phyloP scores from a whole-genome alignment of 2,329 filamentous ascomycete genomes.

The Drechslerella dactyloides region DNA sequence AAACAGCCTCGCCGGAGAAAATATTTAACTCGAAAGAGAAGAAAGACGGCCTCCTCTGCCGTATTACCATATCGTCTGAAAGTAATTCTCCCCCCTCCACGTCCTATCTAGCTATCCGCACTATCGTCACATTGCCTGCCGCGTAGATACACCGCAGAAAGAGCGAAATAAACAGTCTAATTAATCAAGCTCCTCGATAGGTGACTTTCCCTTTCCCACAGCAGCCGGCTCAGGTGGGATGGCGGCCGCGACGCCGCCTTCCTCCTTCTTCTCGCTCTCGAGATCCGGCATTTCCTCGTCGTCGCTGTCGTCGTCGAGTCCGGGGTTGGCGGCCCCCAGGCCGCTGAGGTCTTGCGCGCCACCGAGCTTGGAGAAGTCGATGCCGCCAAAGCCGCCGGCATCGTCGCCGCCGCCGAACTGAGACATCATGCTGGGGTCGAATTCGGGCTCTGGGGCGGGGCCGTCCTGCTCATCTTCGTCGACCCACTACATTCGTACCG shows the following conservation, averaged over 20 bases:
- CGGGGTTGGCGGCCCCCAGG: conserved; percentile 57
- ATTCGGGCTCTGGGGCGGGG: conserved; percentile 70
- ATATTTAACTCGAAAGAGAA: conserved; percentile 4
- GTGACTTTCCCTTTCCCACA: conserved; percentile 30
- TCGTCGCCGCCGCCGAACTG: conserved; percentile 58
- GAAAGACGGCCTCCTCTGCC: not conserved
- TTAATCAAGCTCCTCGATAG: conserved; percentile 38
- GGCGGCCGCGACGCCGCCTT: conserved; percentile 19
- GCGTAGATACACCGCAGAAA: not conserved
- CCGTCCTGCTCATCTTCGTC: conserved; percentile 98
- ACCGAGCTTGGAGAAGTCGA: conserved; percentile 92
- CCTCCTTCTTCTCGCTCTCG: conserved; percentile 50
- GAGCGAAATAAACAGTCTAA: conserved; percentile 9
- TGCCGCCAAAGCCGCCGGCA: conserved; percentile 66
- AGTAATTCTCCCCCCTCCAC: too few species aligned
- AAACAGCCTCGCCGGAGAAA: conserved; percentile 10
- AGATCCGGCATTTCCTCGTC: conserved; percentile 55
- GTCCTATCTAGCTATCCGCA: not conserved
- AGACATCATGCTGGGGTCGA: conserved; percentile 58
- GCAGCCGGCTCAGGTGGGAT: conserved; percentile 29
- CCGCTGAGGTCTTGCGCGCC: conserved; percentile 64
- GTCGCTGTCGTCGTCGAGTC: conserved; percentile 51
- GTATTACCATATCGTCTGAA: too few species aligned
- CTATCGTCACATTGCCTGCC: not conserved
- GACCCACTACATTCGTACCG: conserved; percentile 69